Conservation (phyloP, 805 yeast species). For the Yarrowia divulgata region DNA sequence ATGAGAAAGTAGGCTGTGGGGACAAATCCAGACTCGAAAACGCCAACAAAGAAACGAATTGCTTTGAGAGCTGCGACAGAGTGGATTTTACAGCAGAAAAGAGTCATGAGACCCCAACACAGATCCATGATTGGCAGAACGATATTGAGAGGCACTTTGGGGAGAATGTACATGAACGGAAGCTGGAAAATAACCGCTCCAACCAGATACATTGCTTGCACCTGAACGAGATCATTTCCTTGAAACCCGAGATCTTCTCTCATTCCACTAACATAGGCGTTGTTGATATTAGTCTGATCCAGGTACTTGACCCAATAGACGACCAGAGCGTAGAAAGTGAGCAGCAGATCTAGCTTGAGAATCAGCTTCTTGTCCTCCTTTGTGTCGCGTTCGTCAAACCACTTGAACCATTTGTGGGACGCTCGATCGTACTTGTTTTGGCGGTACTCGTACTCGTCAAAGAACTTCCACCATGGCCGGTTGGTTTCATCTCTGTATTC, state of each 20-base stretch:
- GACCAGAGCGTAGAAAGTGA: constrained; percentile 63
- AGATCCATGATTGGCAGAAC: constrained; percentile 63
- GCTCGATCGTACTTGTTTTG: constrained; percentile 44
- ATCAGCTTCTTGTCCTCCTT: constrained; percentile 57
- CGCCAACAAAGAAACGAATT: constrained; percentile 68
- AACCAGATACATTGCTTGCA: constrained; percentile 62
- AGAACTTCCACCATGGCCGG: constrained; percentile 53
- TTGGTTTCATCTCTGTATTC: constrained; percentile 42
- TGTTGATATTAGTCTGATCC: constrained; percentile 51
- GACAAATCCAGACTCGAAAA: constrained; percentile 69
- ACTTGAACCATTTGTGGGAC: constrained; percentile 57
- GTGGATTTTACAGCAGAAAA: constrained; percentile 59
- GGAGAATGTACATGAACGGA: constrained; percentile 64
- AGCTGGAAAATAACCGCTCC: constrained; percentile 68
- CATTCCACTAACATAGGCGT: constrained; percentile 71
- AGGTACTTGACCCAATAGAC: constrained; percentile 71
- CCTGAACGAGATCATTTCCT: constrained; percentile 66
- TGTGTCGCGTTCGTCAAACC: constrained; percentile 61
- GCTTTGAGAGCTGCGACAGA: constrained; percentile 62
- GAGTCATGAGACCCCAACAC: constrained; percentile 70
- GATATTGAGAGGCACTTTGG: constrained; percentile 62
- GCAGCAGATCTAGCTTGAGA: constrained; percentile 60
- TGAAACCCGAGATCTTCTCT: constrained; percentile 60
- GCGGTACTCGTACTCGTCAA: constrained; percentile 38
- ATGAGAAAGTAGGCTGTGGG: constrained; percentile 53